These are phyloP conservation scores for Wickerhamiella galacta DNA, from an alignment of 805 yeast genomes.

Conservation along the genomic window DNA sequence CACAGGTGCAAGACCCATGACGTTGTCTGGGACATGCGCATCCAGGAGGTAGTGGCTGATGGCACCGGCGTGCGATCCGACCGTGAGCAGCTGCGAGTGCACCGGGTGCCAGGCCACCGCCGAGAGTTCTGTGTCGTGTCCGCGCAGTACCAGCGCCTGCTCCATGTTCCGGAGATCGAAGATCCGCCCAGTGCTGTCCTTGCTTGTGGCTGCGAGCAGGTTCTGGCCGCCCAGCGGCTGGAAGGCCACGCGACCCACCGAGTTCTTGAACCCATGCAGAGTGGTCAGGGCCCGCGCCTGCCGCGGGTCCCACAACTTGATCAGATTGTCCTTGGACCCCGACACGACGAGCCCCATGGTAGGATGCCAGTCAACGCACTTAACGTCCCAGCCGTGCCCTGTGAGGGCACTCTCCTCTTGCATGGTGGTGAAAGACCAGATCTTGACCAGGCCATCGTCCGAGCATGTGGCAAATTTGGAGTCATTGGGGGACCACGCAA, in stretches of 20 bases:
- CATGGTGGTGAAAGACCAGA: slow-evolving; percentile 79
- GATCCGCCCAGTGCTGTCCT: slow-evolving; percentile 76
- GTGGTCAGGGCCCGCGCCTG: slow-evolving; percentile 52
- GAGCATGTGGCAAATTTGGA: slow-evolving; percentile 84
- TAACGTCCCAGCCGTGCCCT: slow-evolving; percentile 99
- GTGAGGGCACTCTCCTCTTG: slow-evolving; percentile 68
- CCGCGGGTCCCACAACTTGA: slow-evolving; percentile 95
- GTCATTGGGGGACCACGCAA: slow-evolving; percentile 82
- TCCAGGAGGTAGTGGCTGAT: slow-evolving; percentile 61
- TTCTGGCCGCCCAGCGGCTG: slow-evolving; percentile 65
- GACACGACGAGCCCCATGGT: slow-evolving; percentile 68
- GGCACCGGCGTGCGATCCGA: slow-evolving; percentile 84
- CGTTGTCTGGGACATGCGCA: slow-evolving; percentile 16
- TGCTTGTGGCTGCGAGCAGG: slow-evolving; percentile 67
- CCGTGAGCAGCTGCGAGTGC: slow-evolving; percentile 60
- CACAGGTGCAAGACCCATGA: slow-evolving; percentile 20
- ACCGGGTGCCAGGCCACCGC: slow-evolving; percentile 87
- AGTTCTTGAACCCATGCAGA: slow-evolving; percentile 82
- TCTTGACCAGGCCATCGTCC: slow-evolving; percentile 78
- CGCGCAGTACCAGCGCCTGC: slow-evolving; percentile 54
- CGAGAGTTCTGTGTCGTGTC: slow-evolving; percentile 70
- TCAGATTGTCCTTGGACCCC: slow-evolving; percentile 88
- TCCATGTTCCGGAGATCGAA: slow-evolving; percentile 80
- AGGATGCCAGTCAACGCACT: slow-evolving; percentile 95
- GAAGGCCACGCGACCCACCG: slow-evolving; percentile 71